A percentile compares a stretch with the other conserved stretches of the same genome.
Evolutionary conservation across 192 early-diverging fungal genomes (phyloP).

Genomic region (Lobosporangium transversale): DNA sequence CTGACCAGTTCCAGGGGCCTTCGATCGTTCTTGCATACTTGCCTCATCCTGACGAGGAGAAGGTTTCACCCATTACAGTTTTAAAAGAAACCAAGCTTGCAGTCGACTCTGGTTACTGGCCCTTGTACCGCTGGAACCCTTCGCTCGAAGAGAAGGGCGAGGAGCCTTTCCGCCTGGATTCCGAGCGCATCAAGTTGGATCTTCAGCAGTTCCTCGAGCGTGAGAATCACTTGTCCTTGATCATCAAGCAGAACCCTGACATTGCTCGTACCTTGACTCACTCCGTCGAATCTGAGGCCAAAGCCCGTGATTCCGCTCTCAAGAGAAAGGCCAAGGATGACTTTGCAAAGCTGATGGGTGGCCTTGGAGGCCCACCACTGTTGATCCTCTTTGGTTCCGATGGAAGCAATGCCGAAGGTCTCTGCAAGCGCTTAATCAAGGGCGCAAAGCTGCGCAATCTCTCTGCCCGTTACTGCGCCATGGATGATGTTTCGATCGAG

Average conservation of each 20-base stretch:
- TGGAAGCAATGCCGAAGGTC: slow-evolving; percentile 85
- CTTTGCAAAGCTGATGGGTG: slow-evolving; percentile 73
- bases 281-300: slow-evolving; percentile 74
- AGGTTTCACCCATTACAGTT: slow-evolving; percentile 72
- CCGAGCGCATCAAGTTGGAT: slow-evolving; percentile 81
- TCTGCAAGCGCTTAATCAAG: slow-evolving; percentile 84
- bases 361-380: slow-evolving; percentile 81
- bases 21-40: slow-evolving; percentile 90
- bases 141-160: slow-evolving; percentile 62
- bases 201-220: slow-evolving; percentile 84
- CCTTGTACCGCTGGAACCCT: slow-evolving; percentile 96
- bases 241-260: slow-evolving; percentile 74
- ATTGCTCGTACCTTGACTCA: slow-evolving; percentile 61
- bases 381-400: slow-evolving; percentile 93
- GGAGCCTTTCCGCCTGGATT: slow-evolving; percentile 76
- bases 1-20: slow-evolving; percentile 89
- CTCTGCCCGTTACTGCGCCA: slow-evolving; percentile 75
- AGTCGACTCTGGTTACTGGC: slow-evolving; percentile 92
- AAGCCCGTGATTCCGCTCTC: slow-evolving; percentile 69
- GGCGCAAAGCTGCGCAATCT: slow-evolving; percentile 89
- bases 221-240: slow-evolving; percentile 84
- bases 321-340: slow-evolving; percentile 73
- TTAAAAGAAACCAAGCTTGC: slow-evolving; percentile 91
- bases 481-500: slow-evolving; percentile 87
- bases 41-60: slow-evolving; percentile 64